phyloP scores from a whole-genome alignment of 495 filamentous ascomycete genomes.

The Tuber aestivum region DNA sequence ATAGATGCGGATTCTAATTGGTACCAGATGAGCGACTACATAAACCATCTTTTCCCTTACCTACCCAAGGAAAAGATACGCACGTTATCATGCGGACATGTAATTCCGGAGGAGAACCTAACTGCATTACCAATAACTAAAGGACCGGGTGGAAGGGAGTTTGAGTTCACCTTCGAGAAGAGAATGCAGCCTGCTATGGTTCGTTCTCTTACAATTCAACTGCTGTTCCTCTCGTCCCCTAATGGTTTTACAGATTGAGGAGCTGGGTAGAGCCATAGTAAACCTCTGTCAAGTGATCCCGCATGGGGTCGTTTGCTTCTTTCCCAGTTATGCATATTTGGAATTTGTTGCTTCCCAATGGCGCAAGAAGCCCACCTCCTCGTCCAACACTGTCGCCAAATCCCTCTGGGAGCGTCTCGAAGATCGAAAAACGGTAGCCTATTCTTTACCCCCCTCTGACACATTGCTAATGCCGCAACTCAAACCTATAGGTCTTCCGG shows the following conservation, averaged over 20 bases:
- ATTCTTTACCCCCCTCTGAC: not conserved
- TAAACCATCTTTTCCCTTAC: constrained; percentile 74
- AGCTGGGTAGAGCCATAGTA: constrained; percentile 67
- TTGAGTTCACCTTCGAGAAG: constrained; percentile 82
- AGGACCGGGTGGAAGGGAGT: constrained; percentile 54
- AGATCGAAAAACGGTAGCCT: constrained; percentile 52
- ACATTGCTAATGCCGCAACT: not conserved
- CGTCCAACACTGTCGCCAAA: constrained; percentile 21
- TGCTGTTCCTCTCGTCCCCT: not conserved
- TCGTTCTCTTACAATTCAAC: constrained; percentile 18
- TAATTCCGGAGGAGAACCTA: constrained; percentile 78
- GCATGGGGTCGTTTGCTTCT: constrained; percentile 92
- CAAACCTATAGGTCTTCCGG: constrained; percentile 49
- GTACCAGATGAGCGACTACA: constrained; percentile 73
- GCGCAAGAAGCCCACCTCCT: constrained; percentile 47
- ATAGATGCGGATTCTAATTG: constrained; percentile 5
- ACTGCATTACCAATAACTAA: constrained; percentile 60
- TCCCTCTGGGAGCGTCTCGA: constrained; percentile 54
- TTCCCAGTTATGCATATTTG: constrained; percentile 88
- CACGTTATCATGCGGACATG: constrained; percentile 88
- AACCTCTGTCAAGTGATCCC: constrained; percentile 68
- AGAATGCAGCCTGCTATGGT: constrained; percentile 56
- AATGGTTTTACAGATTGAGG: constrained; percentile 54
- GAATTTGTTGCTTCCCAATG: constrained; percentile 64
- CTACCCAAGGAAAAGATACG: constrained; percentile 58